Evolutionary conservation across 306 rosid genomes (phyloP), one percentile per base, ranked within the genome.

Genomic region (Alnus glutinosa): DNA sequence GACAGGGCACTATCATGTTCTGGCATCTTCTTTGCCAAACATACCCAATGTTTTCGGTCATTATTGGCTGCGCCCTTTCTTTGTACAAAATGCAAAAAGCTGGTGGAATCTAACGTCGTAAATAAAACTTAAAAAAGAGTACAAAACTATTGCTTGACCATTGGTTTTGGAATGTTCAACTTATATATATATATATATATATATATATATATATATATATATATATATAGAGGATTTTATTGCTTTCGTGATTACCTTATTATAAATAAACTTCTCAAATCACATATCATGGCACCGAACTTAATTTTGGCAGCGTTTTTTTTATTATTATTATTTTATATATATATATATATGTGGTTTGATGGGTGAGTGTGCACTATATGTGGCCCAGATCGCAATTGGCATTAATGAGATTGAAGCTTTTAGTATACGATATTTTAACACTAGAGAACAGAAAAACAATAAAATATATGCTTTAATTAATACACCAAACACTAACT

Each of bases 401-500:
- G 19, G 55, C 15, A 2, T 42, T 42, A 59, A 71, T 34, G 42
- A 71, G 72, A 75, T 48, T 52, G 74, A 68, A 71, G 75, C 55
- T 67, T 67, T 34, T 8, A 66, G 69, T 52, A 58, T 75, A 71
- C 49, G 75, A 76, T 78, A 78, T 76, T 23, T 58, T 70, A 75
- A 61, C 62, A 5, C 74, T 59, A 54, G 54, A 69, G 49, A 52
- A 75, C 28, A 68, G 47, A 75, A 72, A 63, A 69, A 47, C 71
- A 70, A 23, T 23, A 81, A 63, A 42, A 66, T 34, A 72, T 54
- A 71, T 11, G 68, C 61, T 76, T 63, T 79, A 83, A 83, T 42
- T 42, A 55, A 68, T 49, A 49, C 52, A 50, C 46, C 46, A 78
- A 77, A 80, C 80, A 80, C 75, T 75, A 78, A 64, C 69, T 74